These are phyloP conservation scores for Macadamia integrifolia DNA, from an alignment of 164 flowering plant species.

Conservation along the genomic window DNA sequence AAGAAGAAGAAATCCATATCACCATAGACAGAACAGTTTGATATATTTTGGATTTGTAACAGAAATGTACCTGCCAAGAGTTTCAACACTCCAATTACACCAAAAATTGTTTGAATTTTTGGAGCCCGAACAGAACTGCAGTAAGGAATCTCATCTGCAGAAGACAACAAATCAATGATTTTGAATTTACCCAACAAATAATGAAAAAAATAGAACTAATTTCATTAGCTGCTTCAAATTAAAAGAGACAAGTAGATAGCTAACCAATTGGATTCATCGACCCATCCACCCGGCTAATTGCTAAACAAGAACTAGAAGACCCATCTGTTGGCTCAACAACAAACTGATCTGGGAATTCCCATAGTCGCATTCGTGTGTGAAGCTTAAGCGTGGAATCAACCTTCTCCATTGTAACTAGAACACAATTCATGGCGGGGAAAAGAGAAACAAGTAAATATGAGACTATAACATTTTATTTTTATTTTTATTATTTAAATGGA, in stretches of 20 bases:
- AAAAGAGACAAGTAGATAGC: slow-evolving; percentile 11
- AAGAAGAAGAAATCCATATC: no score
- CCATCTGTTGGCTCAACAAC: slow-evolving; percentile 92
- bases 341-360: slow-evolving; percentile 92
- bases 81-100: slow-evolving; percentile 81
- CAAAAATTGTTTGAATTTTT: slow-evolving; percentile 67
- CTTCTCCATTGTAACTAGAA: slow-evolving; percentile 51
- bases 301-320: slow-evolving; percentile 46
- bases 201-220: background rate
- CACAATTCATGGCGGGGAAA: slow-evolving; percentile 5
- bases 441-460: background rate
- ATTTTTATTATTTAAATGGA: no score
- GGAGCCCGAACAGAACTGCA: slow-evolving; percentile 56
- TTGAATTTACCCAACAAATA: background rate
- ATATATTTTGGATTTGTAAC: no score
- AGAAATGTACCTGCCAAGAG: slow-evolving; percentile 63
- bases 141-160: slow-evolving; percentile 58
- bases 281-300: slow-evolving; percentile 71
- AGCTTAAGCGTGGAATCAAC: slow-evolving; percentile 58
- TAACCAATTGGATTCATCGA: slow-evolving; percentile 70
- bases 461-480: background rate
- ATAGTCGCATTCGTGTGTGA: slow-evolving; percentile 64
- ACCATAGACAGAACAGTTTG: no score
- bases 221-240: background rate
- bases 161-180: slow-evolving; percentile 1